phyloP scores from a whole-genome alignment of 2,329 filamentous ascomycete species.

The Colletotrichum siamense region DNA sequence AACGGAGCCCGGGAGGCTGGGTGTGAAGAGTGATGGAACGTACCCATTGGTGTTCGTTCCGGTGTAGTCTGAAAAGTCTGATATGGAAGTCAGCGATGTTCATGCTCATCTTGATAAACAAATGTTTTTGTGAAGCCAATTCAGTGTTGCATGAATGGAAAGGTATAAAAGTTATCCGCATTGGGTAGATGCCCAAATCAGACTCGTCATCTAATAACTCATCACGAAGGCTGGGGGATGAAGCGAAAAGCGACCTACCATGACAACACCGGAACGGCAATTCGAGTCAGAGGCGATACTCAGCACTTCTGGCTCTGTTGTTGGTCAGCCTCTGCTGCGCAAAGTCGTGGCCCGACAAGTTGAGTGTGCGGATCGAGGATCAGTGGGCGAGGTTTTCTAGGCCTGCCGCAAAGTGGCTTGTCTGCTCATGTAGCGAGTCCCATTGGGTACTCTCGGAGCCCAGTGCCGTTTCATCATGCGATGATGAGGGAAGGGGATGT shows the following conservation, averaged over 20 bases:
- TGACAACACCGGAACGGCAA: not conserved
- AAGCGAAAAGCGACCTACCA: slow-evolving; percentile 22
- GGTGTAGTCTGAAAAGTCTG: not conserved
- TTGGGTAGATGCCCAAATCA: slow-evolving; percentile 62
- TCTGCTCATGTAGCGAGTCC: slow-evolving; percentile 70
- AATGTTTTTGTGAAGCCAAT: slow-evolving; percentile 9
- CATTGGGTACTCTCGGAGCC: slow-evolving; percentile 76
- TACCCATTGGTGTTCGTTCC: not conserved
- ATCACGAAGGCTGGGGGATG: slow-evolving; percentile 41
- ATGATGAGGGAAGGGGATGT: slow-evolving; percentile 23
- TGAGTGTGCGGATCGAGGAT: slow-evolving; percentile 41
- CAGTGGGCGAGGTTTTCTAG: slow-evolving; percentile 99
- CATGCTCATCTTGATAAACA: not conserved
- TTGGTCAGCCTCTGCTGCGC: not conserved
- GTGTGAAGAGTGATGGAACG: not conserved
- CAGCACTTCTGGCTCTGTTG: not conserved
- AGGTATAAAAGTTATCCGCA: slow-evolving; percentile 61
- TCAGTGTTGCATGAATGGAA: slow-evolving; percentile 67
- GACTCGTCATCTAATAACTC: slow-evolving; percentile 67
- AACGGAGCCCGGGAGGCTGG: slow-evolving; percentile 14
- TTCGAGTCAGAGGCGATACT: not conserved
- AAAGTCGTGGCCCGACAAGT: not conserved
- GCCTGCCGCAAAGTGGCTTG: slow-evolving; percentile 94
- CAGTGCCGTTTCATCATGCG: slow-evolving; percentile 93
- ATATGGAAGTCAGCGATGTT: slow-evolving; percentile 8